Percentiles rank a stretch among this genome's conserved stretches.
Evolutionary conservation across 139 green algal species (phyloP).

Genomic region (Tetraselmis chui): DNA sequence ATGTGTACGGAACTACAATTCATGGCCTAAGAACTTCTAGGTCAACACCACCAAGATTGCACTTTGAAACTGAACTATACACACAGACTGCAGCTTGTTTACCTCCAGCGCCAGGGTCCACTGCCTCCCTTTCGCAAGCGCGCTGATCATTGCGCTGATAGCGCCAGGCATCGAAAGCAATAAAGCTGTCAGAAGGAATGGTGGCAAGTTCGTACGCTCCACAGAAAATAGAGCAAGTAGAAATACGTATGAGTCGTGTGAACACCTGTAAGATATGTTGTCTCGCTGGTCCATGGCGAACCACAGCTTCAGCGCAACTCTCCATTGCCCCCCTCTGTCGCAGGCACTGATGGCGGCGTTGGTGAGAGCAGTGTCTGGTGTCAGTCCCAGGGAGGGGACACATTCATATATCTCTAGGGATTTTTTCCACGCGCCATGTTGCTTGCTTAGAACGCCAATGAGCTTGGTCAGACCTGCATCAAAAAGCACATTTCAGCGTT

Average conservation of each 20-base stretch:
- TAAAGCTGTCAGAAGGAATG: too few relatives aligned
- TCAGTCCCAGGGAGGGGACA: conserved; percentile 56
- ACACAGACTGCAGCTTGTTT: too few relatives aligned
- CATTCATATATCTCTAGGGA: conserved; percentile 71
- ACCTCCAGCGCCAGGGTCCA: conserved; percentile 50
- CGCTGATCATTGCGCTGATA: conserved; percentile 61
- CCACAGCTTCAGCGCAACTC: conserved; percentile 43
- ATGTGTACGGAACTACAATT: too few relatives aligned
- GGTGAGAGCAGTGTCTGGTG: conserved; percentile 78
- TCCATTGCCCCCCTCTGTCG: conserved; percentile 77
- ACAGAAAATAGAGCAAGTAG: too few relatives aligned
- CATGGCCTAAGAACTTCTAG: too few relatives aligned
- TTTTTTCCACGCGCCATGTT: conserved; percentile 75
- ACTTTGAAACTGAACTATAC: too few relatives aligned
- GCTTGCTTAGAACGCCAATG: conserved; percentile 68
- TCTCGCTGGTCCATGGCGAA: background rate
- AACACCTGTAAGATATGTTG: background rate
- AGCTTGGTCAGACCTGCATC: conserved; percentile 78
- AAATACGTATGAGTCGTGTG: too few relatives aligned
- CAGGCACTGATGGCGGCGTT: conserved; percentile 83
- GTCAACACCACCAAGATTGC: too few relatives aligned
- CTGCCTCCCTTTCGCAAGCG: conserved; percentile 78
- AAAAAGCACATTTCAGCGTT: too few relatives aligned
- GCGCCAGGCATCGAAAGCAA: too few relatives aligned
- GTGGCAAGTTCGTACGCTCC: too few relatives aligned